These are phyloP conservation scores for Quercus cerris DNA, from an alignment of 306 rosid species.

Conservation along the genomic window DNA sequence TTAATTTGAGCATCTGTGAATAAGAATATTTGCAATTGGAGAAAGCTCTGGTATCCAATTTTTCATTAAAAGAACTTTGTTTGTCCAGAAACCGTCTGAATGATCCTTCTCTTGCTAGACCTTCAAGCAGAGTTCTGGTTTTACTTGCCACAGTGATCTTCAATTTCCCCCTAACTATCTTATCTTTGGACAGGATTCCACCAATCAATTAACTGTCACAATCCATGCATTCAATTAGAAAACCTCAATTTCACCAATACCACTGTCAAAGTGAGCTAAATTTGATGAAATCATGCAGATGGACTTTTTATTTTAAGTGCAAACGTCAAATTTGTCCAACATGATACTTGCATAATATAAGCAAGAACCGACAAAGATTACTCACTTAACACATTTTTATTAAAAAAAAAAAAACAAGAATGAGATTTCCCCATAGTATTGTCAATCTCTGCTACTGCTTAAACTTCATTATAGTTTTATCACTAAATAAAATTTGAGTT, in stretches of 20 bases:
- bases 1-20: slow-evolving; percentile 89
- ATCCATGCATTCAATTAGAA: slow-evolving; percentile 20
- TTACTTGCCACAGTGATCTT: slow-evolving; percentile 65
- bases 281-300: not conserved
- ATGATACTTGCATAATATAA: not conserved
- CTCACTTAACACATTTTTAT: not conserved
- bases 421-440: too few species aligned
- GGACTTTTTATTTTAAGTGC: not conserved
- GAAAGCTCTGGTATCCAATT: slow-evolving; percentile 78
- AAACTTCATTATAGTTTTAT: too few species aligned
- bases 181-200: slow-evolving; percentile 18
- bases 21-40: slow-evolving; percentile 76
- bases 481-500: too few species aligned
- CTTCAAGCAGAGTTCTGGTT: slow-evolving; percentile 78
- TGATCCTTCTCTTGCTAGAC: slow-evolving; percentile 79
- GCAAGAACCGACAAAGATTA: not conserved
- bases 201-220: slow-evolving; percentile 11
- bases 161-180: slow-evolving; percentile 21
- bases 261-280: not conserved
- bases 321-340: not conserved
- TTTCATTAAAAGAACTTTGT: slow-evolving; percentile 60
- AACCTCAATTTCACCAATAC: slow-evolving; percentile 17
- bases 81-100: slow-evolving; percentile 84
- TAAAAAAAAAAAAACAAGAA: too few species aligned
- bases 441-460: too few species aligned